Evolutionary conservation across 306 rosid genomes (phyloP).

Genomic region (Crataegus laevigata): DNA sequence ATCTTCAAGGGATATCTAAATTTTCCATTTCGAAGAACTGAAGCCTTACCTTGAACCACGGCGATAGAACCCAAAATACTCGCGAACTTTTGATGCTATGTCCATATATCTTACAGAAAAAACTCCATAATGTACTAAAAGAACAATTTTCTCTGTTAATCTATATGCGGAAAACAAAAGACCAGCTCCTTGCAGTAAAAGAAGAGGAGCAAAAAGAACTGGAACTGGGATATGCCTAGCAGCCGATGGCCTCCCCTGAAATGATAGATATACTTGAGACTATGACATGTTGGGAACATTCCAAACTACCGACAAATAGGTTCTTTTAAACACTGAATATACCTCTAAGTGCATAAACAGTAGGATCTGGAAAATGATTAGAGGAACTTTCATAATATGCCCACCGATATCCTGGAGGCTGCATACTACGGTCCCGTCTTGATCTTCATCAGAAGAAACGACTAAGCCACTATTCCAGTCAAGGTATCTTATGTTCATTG

Average conservation of each 20-base stretch:
- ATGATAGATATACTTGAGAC: conserved; percentile 5
- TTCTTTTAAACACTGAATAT: not conserved
- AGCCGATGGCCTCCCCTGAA: conserved; percentile 56
- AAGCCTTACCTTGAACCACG: conserved; percentile 67
- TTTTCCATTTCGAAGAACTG: not conserved
- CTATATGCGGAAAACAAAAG: conserved; percentile 67
- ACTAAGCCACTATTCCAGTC: conserved; percentile 72
- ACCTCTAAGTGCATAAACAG: conserved; percentile 88
- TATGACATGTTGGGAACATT: conserved; percentile 8
- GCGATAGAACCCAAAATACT: conserved; percentile 62
- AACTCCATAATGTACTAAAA: conserved; percentile 37
- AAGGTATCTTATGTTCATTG: conserved; percentile 48
- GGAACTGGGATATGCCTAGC: conserved; percentile 42
- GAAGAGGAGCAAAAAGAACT: conserved; percentile 57
- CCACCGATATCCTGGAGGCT: conserved; percentile 80
- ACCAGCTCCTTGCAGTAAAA: conserved; percentile 81
- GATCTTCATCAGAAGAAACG: conserved; percentile 58
- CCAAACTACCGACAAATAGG: not conserved
- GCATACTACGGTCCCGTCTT: conserved; percentile 44
- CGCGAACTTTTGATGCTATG: conserved; percentile 49
- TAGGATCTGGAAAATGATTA: conserved; percentile 62
- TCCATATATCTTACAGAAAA: conserved; percentile 48
- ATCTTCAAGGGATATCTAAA: conserved; percentile 15
- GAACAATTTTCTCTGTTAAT: conserved; percentile 59
- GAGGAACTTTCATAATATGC: conserved; percentile 81